Conservation (phyloP, 1,284 basidiomycete genomes). For the Pisolithus thermaeus region DNA sequence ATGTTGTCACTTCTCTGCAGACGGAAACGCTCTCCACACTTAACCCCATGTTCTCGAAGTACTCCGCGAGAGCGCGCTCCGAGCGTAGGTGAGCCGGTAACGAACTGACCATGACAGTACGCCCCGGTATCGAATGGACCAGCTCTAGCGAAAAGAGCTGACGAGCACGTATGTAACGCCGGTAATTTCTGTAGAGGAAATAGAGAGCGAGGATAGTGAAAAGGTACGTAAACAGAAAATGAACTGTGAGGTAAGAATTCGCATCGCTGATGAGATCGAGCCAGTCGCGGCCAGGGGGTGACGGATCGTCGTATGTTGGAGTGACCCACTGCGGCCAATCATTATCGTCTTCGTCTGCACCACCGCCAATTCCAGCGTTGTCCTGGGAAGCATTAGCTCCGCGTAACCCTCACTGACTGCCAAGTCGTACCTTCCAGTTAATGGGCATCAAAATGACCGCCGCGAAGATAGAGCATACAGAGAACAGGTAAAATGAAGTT, state of each 20-base stretch:
- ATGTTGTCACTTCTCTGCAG: constrained; percentile 72
- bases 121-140: constrained; percentile 88
- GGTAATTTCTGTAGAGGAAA: constrained; percentile 86
- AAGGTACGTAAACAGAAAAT: constrained; percentile 90
- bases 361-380: constrained; percentile 64
- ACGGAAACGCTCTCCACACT: constrained; percentile 88
- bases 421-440: constrained; percentile 68
- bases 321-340: constrained; percentile 40
- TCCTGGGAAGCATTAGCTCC: constrained; percentile 42
- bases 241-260: constrained; percentile 79
- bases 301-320: constrained; percentile 20
- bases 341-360: constrained; percentile 46
- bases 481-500: constrained; percentile 90
- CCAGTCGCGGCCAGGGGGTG: constrained; percentile 53
- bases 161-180: constrained; percentile 84
- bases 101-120: constrained; percentile 85
- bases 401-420: background rate
- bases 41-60: constrained; percentile 84
- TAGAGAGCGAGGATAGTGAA: constrained; percentile 85
- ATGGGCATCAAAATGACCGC: constrained; percentile 82
- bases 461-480: constrained; percentile 78
- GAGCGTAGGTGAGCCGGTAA: constrained; percentile 80
- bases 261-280: constrained; percentile 82
- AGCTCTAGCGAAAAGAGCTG: constrained; percentile 93
- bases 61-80: constrained; percentile 84